Percentiles rank a stretch among this genome's conserved stretches.
phyloP scores from a whole-genome alignment of 208 protist genomes.

The Pavlovales sp. region DNA sequence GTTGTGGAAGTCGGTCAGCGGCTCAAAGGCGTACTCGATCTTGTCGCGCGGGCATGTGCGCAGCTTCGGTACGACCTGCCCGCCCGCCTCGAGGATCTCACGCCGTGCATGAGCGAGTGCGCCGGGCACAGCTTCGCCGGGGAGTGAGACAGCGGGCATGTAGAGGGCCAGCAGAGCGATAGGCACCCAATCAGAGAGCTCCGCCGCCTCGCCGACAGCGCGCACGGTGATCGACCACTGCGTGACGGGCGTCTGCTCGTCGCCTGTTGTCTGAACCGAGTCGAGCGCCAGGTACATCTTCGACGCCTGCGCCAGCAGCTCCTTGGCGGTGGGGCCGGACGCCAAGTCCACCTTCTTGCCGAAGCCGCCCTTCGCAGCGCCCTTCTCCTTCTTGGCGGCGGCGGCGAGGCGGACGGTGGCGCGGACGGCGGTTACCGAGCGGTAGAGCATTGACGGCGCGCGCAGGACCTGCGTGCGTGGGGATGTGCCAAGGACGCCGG shows the following conservation, averaged over 20 bases:
- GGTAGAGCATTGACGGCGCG: no score
- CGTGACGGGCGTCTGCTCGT: not conserved
- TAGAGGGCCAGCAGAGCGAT: not conserved
- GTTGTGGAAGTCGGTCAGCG: not conserved
- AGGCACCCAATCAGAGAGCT: conserved; percentile 17
- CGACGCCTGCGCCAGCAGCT: conserved; percentile 16
- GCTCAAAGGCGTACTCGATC: conserved; percentile 9
- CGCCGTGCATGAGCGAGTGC: not conserved
- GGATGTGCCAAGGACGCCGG: no score
- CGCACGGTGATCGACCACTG: not conserved
- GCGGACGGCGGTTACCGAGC: no score
- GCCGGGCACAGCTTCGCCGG: not conserved
- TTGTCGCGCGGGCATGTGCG: not conserved
- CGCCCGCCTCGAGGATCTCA: conserved; percentile 25
- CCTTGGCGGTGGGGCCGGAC: not conserved
- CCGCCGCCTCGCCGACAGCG: not conserved
- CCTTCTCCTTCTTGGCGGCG: not conserved
- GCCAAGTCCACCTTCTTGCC: not conserved
- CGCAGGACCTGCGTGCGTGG: no score
- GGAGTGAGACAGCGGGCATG: not conserved
- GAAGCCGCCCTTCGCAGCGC: not conserved
- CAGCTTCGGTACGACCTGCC: not conserved
- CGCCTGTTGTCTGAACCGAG: not conserved
- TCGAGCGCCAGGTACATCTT: not conserved
- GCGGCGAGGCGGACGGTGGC: no score